Conservation (phyloP, 306 rosid genomes). For the Sphenostylis stenocarpa region DNA sequence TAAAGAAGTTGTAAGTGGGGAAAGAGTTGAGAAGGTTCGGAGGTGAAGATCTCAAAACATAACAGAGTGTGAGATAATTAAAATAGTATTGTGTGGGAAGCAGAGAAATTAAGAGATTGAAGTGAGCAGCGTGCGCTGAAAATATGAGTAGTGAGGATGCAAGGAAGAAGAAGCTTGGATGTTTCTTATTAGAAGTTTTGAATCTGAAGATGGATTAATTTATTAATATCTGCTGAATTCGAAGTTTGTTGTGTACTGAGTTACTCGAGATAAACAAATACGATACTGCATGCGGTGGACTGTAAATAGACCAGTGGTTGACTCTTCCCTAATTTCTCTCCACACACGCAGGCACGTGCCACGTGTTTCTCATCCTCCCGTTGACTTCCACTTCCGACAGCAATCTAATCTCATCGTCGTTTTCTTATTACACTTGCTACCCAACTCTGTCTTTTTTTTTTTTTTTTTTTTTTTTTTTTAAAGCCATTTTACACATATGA, state of each 20-base stretch:
- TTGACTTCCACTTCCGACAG: slow-evolving; percentile 11
- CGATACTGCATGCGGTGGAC: slow-evolving; percentile 14
- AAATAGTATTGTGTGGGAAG: neutral
- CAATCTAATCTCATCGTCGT: neutral
- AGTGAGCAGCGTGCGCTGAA: neutral
- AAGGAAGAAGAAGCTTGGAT: slow-evolving; percentile 42
- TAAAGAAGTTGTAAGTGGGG: neutral
- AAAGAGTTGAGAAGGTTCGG: slow-evolving; percentile 40
- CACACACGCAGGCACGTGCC: slow-evolving; percentile 49
- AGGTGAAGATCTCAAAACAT: slow-evolving; percentile 38
- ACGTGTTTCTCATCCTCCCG: slow-evolving; percentile 26
- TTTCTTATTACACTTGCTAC: neutral
- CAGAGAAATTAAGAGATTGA: slow-evolving; percentile 18
- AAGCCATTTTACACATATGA: neutral
- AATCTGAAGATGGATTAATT: slow-evolving; percentile 17
- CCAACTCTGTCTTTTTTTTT: neutral
- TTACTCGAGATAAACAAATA: neutral
- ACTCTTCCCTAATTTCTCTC: slow-evolving; percentile 23
- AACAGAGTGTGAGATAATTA: neutral
- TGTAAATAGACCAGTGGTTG: slow-evolving; percentile 44
- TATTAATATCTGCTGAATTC: slow-evolving; percentile 25
- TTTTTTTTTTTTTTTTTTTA: neutral
- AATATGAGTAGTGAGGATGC: neutral
- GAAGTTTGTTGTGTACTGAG: slow-evolving; percentile 23
- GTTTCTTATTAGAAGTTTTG: slow-evolving; percentile 35